A percentile compares a stretch with the other conserved stretches of the same genome.
Evolutionary conservation across 257 asterid genomes (phyloP).

Genomic region (Solanum infundibuliforme): DNA sequence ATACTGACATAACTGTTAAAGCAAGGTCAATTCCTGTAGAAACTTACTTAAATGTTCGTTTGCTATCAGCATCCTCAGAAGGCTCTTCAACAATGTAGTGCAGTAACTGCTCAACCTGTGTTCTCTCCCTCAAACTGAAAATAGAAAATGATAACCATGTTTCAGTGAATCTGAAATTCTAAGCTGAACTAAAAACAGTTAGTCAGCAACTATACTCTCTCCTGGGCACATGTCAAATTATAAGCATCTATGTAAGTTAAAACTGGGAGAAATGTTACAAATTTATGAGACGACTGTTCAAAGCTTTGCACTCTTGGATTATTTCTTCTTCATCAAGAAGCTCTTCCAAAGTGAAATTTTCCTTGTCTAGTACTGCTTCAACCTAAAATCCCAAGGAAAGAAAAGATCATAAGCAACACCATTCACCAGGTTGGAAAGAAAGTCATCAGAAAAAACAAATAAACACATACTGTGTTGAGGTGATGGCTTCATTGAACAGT

Average conservation of each 20-base stretch:
- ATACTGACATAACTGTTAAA: background rate
- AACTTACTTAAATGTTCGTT: constrained; percentile 76
- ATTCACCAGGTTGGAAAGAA: background rate
- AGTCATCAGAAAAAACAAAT: background rate
- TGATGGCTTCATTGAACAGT: background rate
- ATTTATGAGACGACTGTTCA: constrained; percentile 92
- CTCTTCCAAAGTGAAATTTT: constrained; percentile 79
- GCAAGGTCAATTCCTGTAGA: background rate
- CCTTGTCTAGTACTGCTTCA: constrained; percentile 91
- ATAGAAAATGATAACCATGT: background rate
- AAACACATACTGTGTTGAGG: background rate
- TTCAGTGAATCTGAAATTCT: background rate
- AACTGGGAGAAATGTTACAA: constrained; percentile 35
- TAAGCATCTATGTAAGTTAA: background rate
- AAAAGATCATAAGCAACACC: background rate
- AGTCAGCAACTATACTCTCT: background rate
- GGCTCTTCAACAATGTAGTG: constrained; percentile 79
- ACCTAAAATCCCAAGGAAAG: constrained; percentile 37
- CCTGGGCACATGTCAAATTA: background rate
- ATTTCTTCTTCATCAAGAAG: constrained; percentile 98
- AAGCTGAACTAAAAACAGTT: background rate
- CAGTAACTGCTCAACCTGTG: constrained; percentile 83
- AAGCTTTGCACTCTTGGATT: constrained; percentile 98
- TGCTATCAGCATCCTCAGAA: constrained; percentile 82
- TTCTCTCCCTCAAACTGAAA: constrained; percentile 86